Base-by-base conservation (phyloP, 2,329 filamentous ascomycete genomes). In the Cladophialophora bantiana region DNA sequence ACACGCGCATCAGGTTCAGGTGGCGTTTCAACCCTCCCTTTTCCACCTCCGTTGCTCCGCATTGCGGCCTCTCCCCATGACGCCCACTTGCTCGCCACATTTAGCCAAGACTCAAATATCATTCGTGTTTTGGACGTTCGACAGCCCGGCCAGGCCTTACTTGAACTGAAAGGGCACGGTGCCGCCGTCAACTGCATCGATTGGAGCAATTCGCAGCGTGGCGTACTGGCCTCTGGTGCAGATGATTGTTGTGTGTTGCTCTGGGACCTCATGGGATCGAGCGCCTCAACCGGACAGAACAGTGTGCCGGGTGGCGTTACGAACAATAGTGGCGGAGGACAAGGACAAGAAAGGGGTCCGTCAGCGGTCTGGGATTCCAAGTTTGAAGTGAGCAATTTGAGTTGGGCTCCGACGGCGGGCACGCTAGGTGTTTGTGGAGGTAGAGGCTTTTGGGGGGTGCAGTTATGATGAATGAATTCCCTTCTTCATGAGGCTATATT, bases 111-210 rank as follows among this genome's bases (percentile, higher is more conserved):
- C 77, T 96, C 92, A 3, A 94, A 90, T 74, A 83, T 96, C 38
- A 94, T 99, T 76, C 92, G 95, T 56, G 96, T 99, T 62, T 88
- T 99, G 35, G 95, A 99, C 75, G 94, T 98, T 2, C 90, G 95
- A 57, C 95, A 99, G 79, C 95, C 95, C 0, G 95, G 95, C 5
- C 95, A 97, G 79, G 95, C 95, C 2, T 85, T 99, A 4, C 87
- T 99, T 32, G 95, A 99, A 77, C 88, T 99, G 42, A 92, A 92
- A 56, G 95, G 95, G 26, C 94, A 99, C 76, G 87, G 88, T 26
- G 91, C 92, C 4, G 80, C 92, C 7, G 86, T 99, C 65, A 98
- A 96, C 80, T 95, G 91, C 74, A 91, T 98, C 66, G 95, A 99
- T 80, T 99, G 95, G 95, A 96, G 93, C 7, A 94, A 93, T 0